Evolutionary conservation across 306 rosid genomes (phyloP), one percentile per base, ranked within the genome.

Genomic region (Comarum palustre): DNA sequence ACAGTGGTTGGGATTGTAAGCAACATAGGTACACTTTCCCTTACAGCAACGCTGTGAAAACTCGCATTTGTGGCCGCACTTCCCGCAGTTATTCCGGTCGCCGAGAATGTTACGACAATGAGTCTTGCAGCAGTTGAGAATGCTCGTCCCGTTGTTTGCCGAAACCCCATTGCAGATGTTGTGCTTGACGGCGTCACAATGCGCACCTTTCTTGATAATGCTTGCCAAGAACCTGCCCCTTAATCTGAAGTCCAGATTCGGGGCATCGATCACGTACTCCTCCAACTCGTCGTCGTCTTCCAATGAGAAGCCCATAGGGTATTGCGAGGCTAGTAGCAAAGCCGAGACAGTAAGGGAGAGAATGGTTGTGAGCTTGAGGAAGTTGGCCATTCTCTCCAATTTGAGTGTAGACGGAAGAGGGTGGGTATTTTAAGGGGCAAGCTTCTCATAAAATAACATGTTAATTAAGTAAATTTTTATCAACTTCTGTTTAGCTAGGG

Each of bases 41-140:
- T 51, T 22, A 55, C 96, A 90, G 57, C 96, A 90, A 25, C 82
- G 66, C 36, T 82, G 39, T 2, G 85, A 90, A 38, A 39, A 54
- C 61, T 75, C 69, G 84, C 96, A 90, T 79, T 86, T 86, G n/a
- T 71, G 34, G 1, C 85, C 89, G 71, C 96, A 90, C 25, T 17
- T 62, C 0, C 75, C 78, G 31, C 96, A 87, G 41, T 90, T 86
- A 80, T 90, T 87, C 82, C 67, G 65, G 70, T 90, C 92, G 12
- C 88, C 75, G 0, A 87, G 86, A 67, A 86, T 82, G 76, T 90
- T 83, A 0, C 92, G 77, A 25, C 90, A 90, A 58, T 87, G 92
- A 34, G 61, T 84, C 87, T 90, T 90, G 82, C 96, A 90, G 76
- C 96, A 90, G 60, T 77, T 61, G 17, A 90, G 89, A 24, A 87